phyloP scores from a whole-genome alignment of 306 rosid genomes.

The Neltuma alba region DNA sequence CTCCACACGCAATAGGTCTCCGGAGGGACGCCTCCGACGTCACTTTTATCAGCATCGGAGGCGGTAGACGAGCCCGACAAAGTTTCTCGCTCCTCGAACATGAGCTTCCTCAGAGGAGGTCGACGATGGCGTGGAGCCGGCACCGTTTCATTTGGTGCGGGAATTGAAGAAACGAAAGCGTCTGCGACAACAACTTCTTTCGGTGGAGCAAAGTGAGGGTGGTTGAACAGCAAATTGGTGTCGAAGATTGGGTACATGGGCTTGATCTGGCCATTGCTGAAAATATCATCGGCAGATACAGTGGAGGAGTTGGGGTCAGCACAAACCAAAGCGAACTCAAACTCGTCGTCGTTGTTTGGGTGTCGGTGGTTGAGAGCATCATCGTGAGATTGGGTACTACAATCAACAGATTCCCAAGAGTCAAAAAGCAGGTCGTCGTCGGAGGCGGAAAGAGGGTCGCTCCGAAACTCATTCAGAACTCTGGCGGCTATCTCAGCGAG shows the following conservation, averaged over 20 bases:
- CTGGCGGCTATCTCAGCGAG: conserved; percentile 91
- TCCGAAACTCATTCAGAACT: conserved; percentile 64
- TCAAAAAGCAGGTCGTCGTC: conserved; percentile 36
- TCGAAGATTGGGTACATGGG: conserved; percentile 74
- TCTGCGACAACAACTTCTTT: conserved; percentile 29
- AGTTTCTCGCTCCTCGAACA: conserved; percentile 72
- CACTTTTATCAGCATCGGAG: conserved; percentile 62
- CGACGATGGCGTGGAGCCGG: conserved; percentile 54
- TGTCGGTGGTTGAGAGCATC: neutral
- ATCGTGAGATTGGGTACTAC: neutral
- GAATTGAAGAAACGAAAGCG: neutral
- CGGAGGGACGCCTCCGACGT: conserved; percentile 47
- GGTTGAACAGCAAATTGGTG: conserved; percentile 32
- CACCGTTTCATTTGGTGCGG: neutral
- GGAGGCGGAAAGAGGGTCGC: conserved; percentile 35
- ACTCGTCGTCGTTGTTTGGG: conserved; percentile 35
- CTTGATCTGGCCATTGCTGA: conserved; percentile 83
- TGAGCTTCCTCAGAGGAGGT: conserved; percentile 65
- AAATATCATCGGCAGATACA: conserved; percentile 83
- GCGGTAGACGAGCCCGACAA: conserved; percentile 61
- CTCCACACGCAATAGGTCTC: conserved; percentile 78
- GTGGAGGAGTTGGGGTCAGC: conserved; percentile 46
- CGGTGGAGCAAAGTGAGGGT: neutral
- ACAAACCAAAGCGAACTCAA: conserved; percentile 66
- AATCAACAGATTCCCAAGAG: conserved; percentile 27